These are phyloP conservation scores for Beauveria asiatica DNA, from an alignment of 2,329 filamentous ascomycete genomes.

Conservation along the genomic window DNA sequence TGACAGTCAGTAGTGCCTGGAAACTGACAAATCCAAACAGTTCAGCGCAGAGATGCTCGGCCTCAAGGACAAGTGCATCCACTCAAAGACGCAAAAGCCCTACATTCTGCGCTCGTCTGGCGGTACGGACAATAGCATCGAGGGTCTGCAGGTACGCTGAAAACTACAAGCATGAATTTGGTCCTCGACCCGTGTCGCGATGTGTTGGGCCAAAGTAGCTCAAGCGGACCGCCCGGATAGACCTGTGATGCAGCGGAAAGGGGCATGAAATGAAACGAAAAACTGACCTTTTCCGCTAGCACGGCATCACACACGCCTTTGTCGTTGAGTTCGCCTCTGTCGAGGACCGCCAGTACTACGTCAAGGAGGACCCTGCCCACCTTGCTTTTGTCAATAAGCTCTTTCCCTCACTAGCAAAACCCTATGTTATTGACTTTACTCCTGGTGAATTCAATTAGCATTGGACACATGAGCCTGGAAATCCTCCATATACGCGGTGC, in stretches of 20 bases:
- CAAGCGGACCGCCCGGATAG: background rate
- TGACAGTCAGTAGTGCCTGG: background rate
- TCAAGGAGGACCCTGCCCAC: conserved; percentile 56
- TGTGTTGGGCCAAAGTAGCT: background rate
- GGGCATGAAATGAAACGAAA: background rate
- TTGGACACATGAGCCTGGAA: background rate
- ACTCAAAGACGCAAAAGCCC: conserved; percentile 47
- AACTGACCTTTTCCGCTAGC: conserved; percentile 25
- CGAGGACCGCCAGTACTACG: conserved; percentile 60
- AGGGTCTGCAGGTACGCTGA: conserved; percentile 45
- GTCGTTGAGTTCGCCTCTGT: conserved; percentile 56
- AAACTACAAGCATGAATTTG: background rate
- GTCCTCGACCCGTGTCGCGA: too few relatives aligned
- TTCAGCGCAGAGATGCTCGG: conserved; percentile 29
- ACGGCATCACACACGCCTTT: conserved; percentile 59
- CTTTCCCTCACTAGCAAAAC: conserved; percentile 38
- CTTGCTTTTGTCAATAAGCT: conserved; percentile 45
- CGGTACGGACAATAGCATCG: conserved; percentile 52
- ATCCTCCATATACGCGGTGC: background rate
- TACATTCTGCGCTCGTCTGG: conserved; percentile 53
- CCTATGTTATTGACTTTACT: conserved; percentile 52
- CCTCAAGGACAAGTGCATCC: conserved; percentile 51
- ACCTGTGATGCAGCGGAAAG: background rate
- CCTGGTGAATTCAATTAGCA: conserved; percentile 32
- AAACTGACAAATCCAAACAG: conserved; percentile 14